phyloP scores from a whole-genome alignment of 257 asterid genomes.

The Solanum etuberosum region DNA sequence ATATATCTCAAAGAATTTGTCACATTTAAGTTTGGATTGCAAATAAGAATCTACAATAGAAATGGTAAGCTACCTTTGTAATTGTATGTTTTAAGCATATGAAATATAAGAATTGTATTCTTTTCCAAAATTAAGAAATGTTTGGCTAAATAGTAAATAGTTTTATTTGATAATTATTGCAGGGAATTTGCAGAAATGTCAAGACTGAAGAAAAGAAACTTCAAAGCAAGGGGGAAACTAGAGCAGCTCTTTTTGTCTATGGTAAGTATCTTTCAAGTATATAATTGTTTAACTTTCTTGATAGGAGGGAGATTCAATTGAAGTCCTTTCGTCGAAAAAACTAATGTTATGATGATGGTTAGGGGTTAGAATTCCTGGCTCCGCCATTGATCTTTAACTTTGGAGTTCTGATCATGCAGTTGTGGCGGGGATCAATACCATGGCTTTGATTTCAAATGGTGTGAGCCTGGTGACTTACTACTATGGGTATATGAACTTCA shows the following conservation, averaged over 20 bases:
- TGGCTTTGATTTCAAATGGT: slow-evolving; percentile 50
- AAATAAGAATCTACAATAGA: not conserved
- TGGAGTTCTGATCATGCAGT: slow-evolving; percentile 9
- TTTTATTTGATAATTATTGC: not conserved
- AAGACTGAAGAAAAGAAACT: not conserved
- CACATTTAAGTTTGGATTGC: not conserved
- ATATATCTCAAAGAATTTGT: no score
- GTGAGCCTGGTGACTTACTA: slow-evolving; percentile 62
- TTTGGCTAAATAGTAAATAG: not conserved
- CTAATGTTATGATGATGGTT: not conserved
- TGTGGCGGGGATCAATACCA: slow-evolving; percentile 44
- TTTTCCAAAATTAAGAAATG: not conserved
- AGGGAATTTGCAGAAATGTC: not conserved
- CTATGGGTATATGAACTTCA: slow-evolving; percentile 46
- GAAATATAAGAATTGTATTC: not conserved
- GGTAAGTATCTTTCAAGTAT: not conserved
- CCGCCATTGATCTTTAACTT: not conserved
- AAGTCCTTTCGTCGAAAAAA: not conserved
- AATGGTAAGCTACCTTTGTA: not conserved
- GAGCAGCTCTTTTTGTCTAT: slow-evolving; percentile 2
- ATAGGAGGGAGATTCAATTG: not conserved
- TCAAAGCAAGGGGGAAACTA: not conserved
- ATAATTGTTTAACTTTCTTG: not conserved
- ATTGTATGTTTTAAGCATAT: not conserved
- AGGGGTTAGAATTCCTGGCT: not conserved